Conservation (phyloP, 2,329 filamentous ascomycete species). For the Alternaria hordeiaustralica region DNA sequence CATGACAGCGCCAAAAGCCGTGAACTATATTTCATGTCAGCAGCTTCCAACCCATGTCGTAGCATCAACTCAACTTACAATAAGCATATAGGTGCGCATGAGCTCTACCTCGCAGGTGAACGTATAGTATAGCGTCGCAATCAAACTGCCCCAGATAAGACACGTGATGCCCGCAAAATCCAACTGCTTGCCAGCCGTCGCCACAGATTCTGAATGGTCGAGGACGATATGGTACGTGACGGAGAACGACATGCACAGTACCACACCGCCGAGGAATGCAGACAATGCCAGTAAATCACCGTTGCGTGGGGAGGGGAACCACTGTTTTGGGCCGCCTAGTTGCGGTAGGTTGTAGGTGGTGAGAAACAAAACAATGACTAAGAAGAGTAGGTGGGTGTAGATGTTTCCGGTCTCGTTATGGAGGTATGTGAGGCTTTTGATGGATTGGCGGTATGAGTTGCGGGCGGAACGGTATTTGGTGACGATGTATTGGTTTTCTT, state of each 20-base stretch:
- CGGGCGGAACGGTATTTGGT: neutral
- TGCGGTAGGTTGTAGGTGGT: neutral
- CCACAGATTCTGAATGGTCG: neutral
- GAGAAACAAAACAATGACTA: neutral
- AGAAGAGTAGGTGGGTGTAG: neutral
- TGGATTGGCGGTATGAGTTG: neutral
- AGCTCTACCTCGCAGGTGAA: neutral
- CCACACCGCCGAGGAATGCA: neutral
- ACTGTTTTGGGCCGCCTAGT: neutral
- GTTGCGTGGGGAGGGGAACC: neutral
- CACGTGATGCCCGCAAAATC: neutral
- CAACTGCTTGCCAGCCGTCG: neutral
- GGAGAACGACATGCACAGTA: neutral
- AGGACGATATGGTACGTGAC: neutral
- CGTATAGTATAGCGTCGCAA: neutral
- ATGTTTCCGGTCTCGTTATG: neutral
- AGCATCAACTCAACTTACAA: neutral
- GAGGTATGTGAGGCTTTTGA: neutral
- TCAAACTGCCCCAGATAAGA: neutral
- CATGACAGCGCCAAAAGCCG: neutral
- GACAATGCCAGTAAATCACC: neutral
- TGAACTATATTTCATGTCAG: neutral
- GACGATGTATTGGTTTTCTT: neutral
- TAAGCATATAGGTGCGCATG: neutral
- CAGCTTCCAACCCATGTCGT: neutral